Conservation (phyloP, 2,329 filamentous ascomycete species). For the Fusarium algeriense region DNA sequence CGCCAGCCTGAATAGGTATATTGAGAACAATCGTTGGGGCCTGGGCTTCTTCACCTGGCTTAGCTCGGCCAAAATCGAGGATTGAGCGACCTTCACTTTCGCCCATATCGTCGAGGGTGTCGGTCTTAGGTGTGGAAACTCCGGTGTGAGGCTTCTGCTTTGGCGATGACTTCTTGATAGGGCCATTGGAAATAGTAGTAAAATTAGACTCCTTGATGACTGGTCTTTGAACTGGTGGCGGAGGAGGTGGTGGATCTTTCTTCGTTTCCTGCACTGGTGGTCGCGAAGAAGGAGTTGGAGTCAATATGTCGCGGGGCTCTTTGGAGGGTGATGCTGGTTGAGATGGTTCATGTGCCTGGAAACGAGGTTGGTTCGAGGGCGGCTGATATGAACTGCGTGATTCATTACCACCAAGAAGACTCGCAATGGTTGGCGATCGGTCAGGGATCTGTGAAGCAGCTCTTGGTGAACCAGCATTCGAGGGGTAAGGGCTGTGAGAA, state of each 20-base stretch:
- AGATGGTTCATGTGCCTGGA: slow-evolving; percentile 54
- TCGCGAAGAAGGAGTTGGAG: slow-evolving; percentile 52
- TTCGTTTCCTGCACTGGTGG: slow-evolving; percentile 52
- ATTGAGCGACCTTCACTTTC: slow-evolving; percentile 66
- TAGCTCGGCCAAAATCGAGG: slow-evolving; percentile 70
- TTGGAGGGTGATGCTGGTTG: slow-evolving; percentile 60
- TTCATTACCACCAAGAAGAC: slow-evolving; percentile 72
- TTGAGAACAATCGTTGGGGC: slow-evolving; percentile 86
- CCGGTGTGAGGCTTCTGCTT: slow-evolving; percentile 60
- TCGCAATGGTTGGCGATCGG: slow-evolving; percentile 87
- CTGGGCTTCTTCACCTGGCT: slow-evolving; percentile 68
- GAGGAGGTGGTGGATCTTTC: slow-evolving; percentile 54
- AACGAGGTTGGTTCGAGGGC: slow-evolving; percentile 47
- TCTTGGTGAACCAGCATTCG: slow-evolving; percentile 65
- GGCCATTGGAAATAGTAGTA: slow-evolving; percentile 56
- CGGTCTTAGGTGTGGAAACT: slow-evolving; percentile 62
- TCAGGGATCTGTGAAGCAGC: slow-evolving; percentile 52
- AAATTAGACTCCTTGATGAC: slow-evolving; percentile 56
- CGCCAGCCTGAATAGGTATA: slow-evolving; percentile 79
- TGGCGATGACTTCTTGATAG: slow-evolving; percentile 61
- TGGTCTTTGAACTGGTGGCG: slow-evolving; percentile 50
- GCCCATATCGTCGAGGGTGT: slow-evolving; percentile 61
- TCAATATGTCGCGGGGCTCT: slow-evolving; percentile 51
- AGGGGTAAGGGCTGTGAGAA: slow-evolving; percentile 60
- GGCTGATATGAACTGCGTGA: slow-evolving; percentile 47